These are phyloP conservation scores for Simplicillium aogashimaense DNA, from an alignment of 2,329 filamentous ascomycete genomes.

Conservation along the genomic window DNA sequence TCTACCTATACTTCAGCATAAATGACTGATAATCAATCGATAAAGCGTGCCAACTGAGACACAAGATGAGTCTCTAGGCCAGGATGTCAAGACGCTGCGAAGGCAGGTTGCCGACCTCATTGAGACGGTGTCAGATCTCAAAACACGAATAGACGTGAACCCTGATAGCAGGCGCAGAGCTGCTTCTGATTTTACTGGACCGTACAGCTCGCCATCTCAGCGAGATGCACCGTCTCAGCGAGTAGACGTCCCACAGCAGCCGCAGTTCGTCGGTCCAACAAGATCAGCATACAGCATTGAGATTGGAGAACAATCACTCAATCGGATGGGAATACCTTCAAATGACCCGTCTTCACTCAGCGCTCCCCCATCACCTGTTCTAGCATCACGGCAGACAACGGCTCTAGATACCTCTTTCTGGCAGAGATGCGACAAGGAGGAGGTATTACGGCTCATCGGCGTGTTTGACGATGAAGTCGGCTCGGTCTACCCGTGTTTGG, in stretches of 20 bases:
- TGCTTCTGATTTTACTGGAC: too few relatives aligned
- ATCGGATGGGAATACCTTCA: constrained; percentile 21
- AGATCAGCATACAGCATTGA: constrained; percentile 22
- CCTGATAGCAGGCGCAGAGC: too few relatives aligned
- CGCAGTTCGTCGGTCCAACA: constrained; percentile 26
- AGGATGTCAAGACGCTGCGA: constrained; percentile 18
- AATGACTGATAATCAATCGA: not conserved
- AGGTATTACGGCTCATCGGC: constrained; percentile 21
- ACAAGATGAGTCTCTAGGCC: constrained; percentile 12
- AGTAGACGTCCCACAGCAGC: constrained; percentile 16
- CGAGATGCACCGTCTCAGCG: constrained; percentile 4
- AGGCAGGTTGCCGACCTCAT: constrained; percentile 19
- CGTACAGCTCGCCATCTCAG: constrained; percentile 1
- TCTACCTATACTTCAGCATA: not conserved
- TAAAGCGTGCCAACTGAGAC: not conserved
- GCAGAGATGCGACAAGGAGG: constrained; percentile 12
- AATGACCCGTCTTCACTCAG: constrained; percentile 15
- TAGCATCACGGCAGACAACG: constrained; percentile 3
- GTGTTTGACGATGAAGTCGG: constrained; percentile 30
- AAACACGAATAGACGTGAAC: constrained; percentile 6
- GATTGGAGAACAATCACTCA: constrained; percentile 23
- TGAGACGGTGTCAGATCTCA: constrained; percentile 16
- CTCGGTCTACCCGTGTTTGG: constrained; percentile 22
- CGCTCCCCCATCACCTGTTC: constrained; percentile 11
- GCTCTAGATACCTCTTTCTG: constrained; percentile 13